Percentiles rank a stretch among this genome's conserved stretches.
phyloP scores from a whole-genome alignment of 441 rosid genomes.

The Francoa sonchifolia region DNA sequence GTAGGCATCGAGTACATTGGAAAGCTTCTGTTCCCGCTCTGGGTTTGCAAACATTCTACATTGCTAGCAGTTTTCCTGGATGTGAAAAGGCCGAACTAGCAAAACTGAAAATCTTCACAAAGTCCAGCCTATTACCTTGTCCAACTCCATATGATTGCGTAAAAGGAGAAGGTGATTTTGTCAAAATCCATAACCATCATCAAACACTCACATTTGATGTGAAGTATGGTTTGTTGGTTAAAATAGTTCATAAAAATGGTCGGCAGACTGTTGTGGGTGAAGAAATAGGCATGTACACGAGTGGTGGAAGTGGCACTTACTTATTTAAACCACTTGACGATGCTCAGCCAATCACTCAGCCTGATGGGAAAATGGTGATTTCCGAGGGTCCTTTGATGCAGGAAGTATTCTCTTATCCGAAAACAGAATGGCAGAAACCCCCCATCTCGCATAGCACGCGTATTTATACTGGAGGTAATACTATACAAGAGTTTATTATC shows the following conservation, averaged over 20 bases:
- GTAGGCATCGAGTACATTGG: constrained; percentile 82
- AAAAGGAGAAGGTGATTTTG: constrained; percentile 37
- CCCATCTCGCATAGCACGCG: constrained; percentile 81
- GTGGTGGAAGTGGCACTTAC: constrained; percentile 84
- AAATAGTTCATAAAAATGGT: constrained; percentile 37
- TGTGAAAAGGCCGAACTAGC: constrained; percentile 74
- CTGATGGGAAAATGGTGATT: constrained; percentile 49
- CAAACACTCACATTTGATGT: constrained; percentile 62
- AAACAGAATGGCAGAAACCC: constrained; percentile 41
- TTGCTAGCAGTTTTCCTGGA: constrained; percentile 61
- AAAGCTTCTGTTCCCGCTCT: constrained; percentile 80
- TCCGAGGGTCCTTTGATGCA: constrained; percentile 70
- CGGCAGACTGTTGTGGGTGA: constrained; percentile 39
- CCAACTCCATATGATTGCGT: constrained; percentile 68
- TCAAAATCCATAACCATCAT: constrained; percentile 54
- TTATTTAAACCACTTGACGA: constrained; percentile 68
- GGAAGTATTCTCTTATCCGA: constrained; percentile 76
- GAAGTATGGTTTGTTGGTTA: constrained; percentile 53
- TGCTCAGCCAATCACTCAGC: constrained; percentile 48
- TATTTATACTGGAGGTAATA: constrained; percentile 45
- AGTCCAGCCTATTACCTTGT: constrained; percentile 41
- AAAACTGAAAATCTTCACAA: constrained; percentile 43
- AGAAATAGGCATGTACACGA: constrained; percentile 71
- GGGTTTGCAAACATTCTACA: constrained; percentile 77
- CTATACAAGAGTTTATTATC: constrained; percentile 44